phyloP scores from a whole-genome alignment of 2,329 filamentous ascomycete species.

The Tolypocladium guangdongense region DNA sequence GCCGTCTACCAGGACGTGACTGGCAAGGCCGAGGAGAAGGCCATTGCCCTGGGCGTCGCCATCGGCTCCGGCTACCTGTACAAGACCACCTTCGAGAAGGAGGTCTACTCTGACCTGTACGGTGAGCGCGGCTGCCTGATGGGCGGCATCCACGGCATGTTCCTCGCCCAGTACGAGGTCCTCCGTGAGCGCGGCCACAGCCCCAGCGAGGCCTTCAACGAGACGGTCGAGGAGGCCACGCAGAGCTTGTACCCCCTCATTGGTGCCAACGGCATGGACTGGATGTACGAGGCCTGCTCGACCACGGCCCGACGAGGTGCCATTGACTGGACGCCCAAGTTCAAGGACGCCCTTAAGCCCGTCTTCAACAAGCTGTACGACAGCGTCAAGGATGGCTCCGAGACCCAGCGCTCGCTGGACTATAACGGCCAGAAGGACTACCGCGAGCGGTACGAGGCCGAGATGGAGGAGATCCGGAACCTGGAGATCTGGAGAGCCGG shows the following conservation, averaged over 20 bases:
- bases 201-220: slow-evolving; percentile 98
- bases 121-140: slow-evolving; percentile 99
- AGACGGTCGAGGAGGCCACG: slow-evolving; percentile 99
- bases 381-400: slow-evolving; percentile 77
- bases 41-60: slow-evolving; percentile 89
- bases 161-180: slow-evolving; percentile 99
- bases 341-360: slow-evolving; percentile 98
- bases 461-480: slow-evolving; percentile 97
- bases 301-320: slow-evolving; percentile 96
- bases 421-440: slow-evolving; percentile 96
- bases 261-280: slow-evolving; percentile 97
- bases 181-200: slow-evolving; percentile 97
- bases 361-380: slow-evolving; percentile 97
- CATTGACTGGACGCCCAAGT: slow-evolving; percentile 94
- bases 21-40: slow-evolving; percentile 96
- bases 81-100: slow-evolving; percentile 99
- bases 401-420: slow-evolving; percentile 93
- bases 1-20: slow-evolving; percentile 98
- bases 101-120: slow-evolving; percentile 99
- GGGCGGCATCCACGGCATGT: slow-evolving; percentile 99
- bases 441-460: slow-evolving; percentile 91
- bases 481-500: slow-evolving; percentile 99
- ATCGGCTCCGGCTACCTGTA: slow-evolving; percentile 98
- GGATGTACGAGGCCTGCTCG: slow-evolving; percentile 99
- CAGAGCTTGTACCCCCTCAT: slow-evolving; percentile 97